Evolutionary conservation across 2,329 filamentous ascomycete genomes (phyloP).

Genomic region (Fusarium palustre): DNA sequence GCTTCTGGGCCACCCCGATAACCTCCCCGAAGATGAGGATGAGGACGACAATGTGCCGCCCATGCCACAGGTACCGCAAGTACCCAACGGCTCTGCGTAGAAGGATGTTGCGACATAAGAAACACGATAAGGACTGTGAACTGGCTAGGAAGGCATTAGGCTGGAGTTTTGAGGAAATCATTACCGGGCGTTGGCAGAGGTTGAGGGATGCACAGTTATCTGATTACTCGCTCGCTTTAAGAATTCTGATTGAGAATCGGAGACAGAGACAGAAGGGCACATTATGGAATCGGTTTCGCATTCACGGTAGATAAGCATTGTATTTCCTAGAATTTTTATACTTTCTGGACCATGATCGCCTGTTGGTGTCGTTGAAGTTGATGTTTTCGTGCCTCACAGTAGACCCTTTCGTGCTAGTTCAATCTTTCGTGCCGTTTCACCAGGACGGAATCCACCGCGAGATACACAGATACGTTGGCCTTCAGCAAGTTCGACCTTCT

Average conservation of each 20-base stretch:
- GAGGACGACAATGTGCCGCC: conserved; percentile 62
- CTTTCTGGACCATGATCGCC: conserved; percentile 2
- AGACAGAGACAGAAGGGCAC: conserved; percentile 27
- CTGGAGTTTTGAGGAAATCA: conserved; percentile 48
- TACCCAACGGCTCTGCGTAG: conserved; percentile 57
- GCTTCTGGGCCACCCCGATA: conserved; percentile 81
- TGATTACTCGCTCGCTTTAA: conserved; percentile 35
- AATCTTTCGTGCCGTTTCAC: conserved; percentile 79
- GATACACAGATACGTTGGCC: conserved; percentile 79
- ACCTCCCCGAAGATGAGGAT: conserved; percentile 71
- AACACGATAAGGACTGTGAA: conserved; percentile 23
- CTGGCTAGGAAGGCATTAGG: conserved; percentile 24
- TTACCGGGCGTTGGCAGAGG: conserved; percentile 45
- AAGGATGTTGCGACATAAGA: conserved; percentile 3
- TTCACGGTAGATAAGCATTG: conserved; percentile 31
- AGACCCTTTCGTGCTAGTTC: conserved; percentile 84
- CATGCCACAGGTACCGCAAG: conserved; percentile 56
- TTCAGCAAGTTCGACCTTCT: conserved; percentile 80
- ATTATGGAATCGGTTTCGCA: conserved; percentile 28
- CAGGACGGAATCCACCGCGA: conserved; percentile 78
- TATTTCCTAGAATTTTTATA: conserved; percentile 38
- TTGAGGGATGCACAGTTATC: conserved; percentile 19
- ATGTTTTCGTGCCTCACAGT: conserved; percentile 52
- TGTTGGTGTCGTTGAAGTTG: not conserved
- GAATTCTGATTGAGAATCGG: conserved; percentile 26